Evolutionary conservation across 371 early-diverging fungal genomes (phyloP).

Genomic region (Capillidium heterosporum): DNA sequence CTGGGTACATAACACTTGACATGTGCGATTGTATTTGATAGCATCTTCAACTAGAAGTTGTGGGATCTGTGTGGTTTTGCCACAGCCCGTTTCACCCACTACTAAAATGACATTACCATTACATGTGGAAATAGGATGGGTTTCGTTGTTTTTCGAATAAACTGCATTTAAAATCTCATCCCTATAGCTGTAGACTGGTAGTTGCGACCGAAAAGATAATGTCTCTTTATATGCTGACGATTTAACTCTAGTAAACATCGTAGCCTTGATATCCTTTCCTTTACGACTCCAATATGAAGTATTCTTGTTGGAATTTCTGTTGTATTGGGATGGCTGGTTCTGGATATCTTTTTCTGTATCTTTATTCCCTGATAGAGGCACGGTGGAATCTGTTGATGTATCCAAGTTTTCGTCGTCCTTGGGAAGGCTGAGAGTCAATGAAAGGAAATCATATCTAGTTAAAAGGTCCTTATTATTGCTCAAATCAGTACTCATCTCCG

Average conservation of each 20-base stretch:
- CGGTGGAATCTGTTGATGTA: no score
- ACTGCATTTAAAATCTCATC: background rate
- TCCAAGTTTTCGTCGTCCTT: background rate
- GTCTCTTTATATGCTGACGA: background rate
- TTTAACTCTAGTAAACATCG: background rate
- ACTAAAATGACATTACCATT: constrained; percentile 61
- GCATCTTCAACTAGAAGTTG: constrained; percentile 85
- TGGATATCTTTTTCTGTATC: background rate
- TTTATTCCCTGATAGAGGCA: background rate
- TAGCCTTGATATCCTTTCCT: background rate
- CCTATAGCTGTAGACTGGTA: background rate
- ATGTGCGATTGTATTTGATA: constrained; percentile 18
- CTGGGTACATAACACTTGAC: constrained; percentile 87
- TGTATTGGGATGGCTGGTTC: background rate
- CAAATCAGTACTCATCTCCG: background rate
- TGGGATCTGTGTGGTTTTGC: constrained; percentile 93
- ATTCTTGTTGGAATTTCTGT: no score
- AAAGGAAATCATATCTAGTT: background rate
- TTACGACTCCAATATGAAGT: background rate
- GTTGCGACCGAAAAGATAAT: background rate
- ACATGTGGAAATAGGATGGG: no score
- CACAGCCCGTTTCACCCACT: constrained; percentile 76
- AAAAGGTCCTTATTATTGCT: background rate
- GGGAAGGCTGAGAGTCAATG: background rate
- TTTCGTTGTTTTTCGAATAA: no score